Percentiles rank a stretch among this genome's conserved stretches.
phyloP scores from a whole-genome alignment of 345 rosid species.

The Acer yangbiense region DNA sequence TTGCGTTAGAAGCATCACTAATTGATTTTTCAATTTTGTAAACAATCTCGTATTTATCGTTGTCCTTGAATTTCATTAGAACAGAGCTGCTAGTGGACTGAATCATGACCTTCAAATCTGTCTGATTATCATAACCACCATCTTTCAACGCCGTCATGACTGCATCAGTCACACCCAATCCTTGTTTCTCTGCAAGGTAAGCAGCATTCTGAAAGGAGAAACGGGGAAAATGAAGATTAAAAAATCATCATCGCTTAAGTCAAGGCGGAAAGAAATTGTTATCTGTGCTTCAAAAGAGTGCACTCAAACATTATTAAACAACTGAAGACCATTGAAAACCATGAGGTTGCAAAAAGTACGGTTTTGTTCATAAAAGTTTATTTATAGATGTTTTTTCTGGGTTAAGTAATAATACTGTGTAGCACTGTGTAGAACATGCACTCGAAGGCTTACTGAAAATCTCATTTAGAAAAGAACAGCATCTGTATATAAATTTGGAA shows the following conservation, averaged over 20 bases:
- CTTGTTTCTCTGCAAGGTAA: constrained; percentile 61
- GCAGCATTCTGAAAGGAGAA: constrained; percentile 65
- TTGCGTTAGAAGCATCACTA: constrained; percentile 47
- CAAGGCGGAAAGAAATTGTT: not conserved
- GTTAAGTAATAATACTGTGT: no score
- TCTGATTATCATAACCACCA: constrained; percentile 60
- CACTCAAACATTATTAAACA: no score
- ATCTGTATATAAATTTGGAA: no score
- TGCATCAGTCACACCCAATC: constrained; percentile 48
- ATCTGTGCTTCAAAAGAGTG: no score
- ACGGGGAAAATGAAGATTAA: not conserved
- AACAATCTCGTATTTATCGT: constrained; percentile 53
- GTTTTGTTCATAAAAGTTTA: no score
- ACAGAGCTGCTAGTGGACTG: constrained; percentile 83
- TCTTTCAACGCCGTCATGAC: constrained; percentile 58
- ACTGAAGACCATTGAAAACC: no score
- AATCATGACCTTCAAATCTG: constrained; percentile 65
- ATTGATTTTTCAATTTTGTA: constrained; percentile 67
- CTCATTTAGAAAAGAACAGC: no score
- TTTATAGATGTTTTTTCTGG: no score
- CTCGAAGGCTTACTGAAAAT: no score
- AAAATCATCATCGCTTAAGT: not conserved
- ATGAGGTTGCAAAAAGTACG: no score
- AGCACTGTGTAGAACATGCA: no score
- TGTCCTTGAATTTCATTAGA: constrained; percentile 56